These are phyloP conservation scores for Pseudocercospora cruenta DNA, from an alignment of 2,329 filamentous ascomycete genomes.

Conservation along the genomic window DNA sequence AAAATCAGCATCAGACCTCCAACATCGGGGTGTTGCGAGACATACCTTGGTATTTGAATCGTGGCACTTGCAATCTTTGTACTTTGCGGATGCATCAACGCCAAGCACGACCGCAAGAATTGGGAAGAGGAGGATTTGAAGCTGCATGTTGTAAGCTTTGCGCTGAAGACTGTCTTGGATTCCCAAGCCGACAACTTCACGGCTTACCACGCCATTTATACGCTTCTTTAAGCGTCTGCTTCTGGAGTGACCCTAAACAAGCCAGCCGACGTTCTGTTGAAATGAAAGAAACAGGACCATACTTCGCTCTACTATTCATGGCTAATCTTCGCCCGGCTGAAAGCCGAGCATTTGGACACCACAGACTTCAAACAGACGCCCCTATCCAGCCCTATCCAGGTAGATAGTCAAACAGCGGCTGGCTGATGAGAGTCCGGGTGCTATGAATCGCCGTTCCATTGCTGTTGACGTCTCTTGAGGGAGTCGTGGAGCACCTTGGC, in stretches of 20 bases:
- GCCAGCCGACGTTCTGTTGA: neutral
- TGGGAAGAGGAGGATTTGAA: neutral
- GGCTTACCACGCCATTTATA: too few relatives aligned
- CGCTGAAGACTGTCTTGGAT: too few relatives aligned
- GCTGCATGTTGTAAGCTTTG: neutral
- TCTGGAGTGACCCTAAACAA: neutral
- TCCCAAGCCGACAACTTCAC: too few relatives aligned
- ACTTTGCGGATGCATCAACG: neutral
- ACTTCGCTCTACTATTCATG: neutral
- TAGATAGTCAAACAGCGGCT: neutral
- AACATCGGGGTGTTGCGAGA: too few relatives aligned
- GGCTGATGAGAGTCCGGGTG: neutral
- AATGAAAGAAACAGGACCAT: neutral
- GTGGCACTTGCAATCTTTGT: slow-evolving; percentile 5
- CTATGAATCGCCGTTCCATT: neutral
- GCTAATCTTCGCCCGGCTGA: neutral
- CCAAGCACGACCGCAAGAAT: neutral
- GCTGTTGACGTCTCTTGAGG: neutral
- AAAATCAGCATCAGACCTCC: too few relatives aligned
- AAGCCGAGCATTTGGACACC: neutral
- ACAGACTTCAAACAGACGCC: neutral
- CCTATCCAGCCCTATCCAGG: neutral
- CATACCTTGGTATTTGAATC: neutral
- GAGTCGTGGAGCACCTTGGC: neutral
- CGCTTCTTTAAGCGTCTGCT: too few relatives aligned